Evolutionary conservation across 148 eudicot genomes (phyloP), one percentile per base, ranked within the genome.

Genomic region (Cornus kousa): DNA sequence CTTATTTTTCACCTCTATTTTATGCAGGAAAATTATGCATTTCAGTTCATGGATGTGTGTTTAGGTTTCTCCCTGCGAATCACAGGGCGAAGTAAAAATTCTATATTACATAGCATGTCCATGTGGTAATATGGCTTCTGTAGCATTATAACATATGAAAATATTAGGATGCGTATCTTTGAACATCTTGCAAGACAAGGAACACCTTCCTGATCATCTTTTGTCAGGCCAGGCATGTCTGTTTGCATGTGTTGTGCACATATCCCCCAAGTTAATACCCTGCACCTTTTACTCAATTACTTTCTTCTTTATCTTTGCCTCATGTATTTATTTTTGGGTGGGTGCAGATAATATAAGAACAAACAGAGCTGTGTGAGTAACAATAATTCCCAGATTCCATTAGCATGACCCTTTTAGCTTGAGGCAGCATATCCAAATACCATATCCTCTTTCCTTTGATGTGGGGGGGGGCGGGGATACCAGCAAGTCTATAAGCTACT

Each of bases 1-100:
- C 37, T 71, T 59, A n/a, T 31, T 81, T 82, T 71, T 20, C 35
- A 13, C 22, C 70, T 48, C 24, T 23, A 60, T 16, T 17, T 20
- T 22, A 46, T 71, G 75, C 43, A 74, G 40, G 57, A 5, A 74
- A 68, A 35, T 28, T 46, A 14, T 40, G 40, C 22, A 9, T 70
- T 17, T 40, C 22, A 5, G 23, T n/a, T 19, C 66, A 62, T 6
- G 48, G 66, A 19, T 13, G 3, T 20, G 24, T n/a, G 22, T 62
- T 5, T 62, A 17, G 66, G 7, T 62, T 62, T 20, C 19, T n/a
- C 66, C 66, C 19, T 62, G 7, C 20, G 8, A 8, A 62, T 62
- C 66, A 20, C 23, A 62, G 23, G 22, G 5, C 66, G 11, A 62
- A 62, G 66, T 62, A 7, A 20, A n/a, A 20, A 20, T 62, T 20